Conservation (phyloP, 2,329 filamentous ascomycete species). For the Bipolaris bicolor region DNA sequence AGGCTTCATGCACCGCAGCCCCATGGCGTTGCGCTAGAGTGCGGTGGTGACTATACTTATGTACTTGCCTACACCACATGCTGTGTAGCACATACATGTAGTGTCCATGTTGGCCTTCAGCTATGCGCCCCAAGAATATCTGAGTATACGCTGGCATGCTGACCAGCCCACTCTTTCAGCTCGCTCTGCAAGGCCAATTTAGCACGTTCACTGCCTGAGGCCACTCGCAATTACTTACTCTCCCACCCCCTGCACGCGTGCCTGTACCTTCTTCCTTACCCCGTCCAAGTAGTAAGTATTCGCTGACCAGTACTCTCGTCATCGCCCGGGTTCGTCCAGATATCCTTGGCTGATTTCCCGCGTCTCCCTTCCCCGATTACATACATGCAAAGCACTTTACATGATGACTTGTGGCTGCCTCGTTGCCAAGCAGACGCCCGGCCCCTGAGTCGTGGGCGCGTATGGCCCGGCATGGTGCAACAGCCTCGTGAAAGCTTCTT, state of each 20-base stretch:
- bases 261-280: too few species aligned
- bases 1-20: too few species aligned
- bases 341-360: not conserved
- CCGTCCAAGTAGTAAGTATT: not conserved
- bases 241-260: not conserved
- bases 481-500: not conserved
- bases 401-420: too few species aligned
- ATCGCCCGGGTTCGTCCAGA: not conserved
- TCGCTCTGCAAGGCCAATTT: not conserved
- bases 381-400: not conserved
- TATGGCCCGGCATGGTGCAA: not conserved
- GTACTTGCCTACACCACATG: too few species aligned
- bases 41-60: too few species aligned
- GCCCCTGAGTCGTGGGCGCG: not conserved
- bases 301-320: not conserved
- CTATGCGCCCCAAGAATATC: too few species aligned
- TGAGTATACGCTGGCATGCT: not conserved
- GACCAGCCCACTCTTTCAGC: not conserved
- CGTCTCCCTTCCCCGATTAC: not conserved
- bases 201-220: not conserved
- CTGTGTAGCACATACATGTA: too few species aligned
- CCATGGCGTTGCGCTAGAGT: not conserved
- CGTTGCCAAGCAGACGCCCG: too few species aligned
- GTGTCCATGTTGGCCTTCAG: too few species aligned
- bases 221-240: not conserved